These are phyloP conservation scores for Cucumis variabilis DNA, from an alignment of 331 rosid species.

Conservation along the genomic window DNA sequence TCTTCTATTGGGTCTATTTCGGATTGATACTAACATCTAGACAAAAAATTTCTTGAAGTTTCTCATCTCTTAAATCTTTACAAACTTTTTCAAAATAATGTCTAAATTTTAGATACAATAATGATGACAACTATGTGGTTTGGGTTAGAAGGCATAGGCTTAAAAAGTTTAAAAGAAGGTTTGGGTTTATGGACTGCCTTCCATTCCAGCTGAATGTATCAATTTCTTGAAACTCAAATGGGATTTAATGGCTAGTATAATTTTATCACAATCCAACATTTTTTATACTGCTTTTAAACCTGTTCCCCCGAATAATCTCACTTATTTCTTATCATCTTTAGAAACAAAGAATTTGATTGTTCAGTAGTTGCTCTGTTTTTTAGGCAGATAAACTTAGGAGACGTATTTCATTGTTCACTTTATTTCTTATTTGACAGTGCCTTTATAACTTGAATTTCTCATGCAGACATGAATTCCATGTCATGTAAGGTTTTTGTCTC, in stretches of 20 bases:
- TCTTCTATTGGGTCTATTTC: too few species aligned
- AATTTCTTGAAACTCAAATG: neutral
- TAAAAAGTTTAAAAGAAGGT: too few species aligned
- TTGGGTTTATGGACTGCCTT: neutral
- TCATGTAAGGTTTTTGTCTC: conserved; percentile 67
- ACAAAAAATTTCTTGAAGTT: too few species aligned
- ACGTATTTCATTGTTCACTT: too few species aligned
- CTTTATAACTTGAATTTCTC: conserved; percentile 60
- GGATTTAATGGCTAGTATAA: neutral
- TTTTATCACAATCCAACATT: neutral
- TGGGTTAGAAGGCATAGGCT: too few species aligned
- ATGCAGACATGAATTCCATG: conserved; percentile 59
- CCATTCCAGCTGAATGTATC: too few species aligned
- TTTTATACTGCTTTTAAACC: too few species aligned
- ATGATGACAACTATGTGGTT: too few species aligned
- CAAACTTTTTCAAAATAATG: neutral
- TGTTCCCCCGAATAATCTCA: neutral
- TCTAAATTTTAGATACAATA: neutral
- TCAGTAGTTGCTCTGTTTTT: conserved; percentile 32
- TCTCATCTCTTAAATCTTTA: too few species aligned
- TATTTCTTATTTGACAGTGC: conserved; percentile 63
- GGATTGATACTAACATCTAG: too few species aligned
- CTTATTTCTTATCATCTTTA: neutral
- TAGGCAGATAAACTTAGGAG: conserved; percentile 83
- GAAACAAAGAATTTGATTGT: conserved; percentile 1